Conservation (phyloP, 1,139 yeast species). For the Groenewaldozyma auringiensis region DNA sequence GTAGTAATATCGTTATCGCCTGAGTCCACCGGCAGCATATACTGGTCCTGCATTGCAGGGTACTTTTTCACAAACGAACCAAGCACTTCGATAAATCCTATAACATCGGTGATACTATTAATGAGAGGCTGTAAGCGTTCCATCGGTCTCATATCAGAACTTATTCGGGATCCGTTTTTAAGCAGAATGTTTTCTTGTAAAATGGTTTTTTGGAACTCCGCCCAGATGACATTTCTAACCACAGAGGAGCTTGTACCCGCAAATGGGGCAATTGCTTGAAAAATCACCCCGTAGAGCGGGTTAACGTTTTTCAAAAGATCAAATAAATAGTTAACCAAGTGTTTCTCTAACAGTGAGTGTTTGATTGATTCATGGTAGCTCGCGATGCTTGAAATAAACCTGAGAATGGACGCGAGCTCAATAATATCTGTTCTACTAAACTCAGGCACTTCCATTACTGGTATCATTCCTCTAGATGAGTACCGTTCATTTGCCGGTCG, state of each 20-base stretch:
- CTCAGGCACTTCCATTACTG: constrained; percentile 34
- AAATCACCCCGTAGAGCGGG: constrained; percentile 47
- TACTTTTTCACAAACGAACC: constrained; percentile 32
- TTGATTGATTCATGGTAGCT: constrained; percentile 37
- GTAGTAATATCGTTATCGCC: constrained; percentile 58
- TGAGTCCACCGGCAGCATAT: constrained; percentile 48
- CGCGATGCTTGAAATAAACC: constrained; percentile 45
- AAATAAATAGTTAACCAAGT: constrained; percentile 34
- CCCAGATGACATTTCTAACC: constrained; percentile 57
- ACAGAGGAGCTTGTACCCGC: constrained; percentile 37
- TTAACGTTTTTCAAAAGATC: constrained; percentile 44
- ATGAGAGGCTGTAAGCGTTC: neutral
- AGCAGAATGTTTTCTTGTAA: constrained; percentile 34
- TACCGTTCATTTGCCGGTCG: neutral
- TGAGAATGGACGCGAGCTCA: constrained; percentile 64
- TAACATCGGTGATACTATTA: constrained; percentile 21
- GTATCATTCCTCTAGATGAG: constrained; percentile 15
- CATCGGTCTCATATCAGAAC: neutral
- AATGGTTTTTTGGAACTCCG: constrained; percentile 63
- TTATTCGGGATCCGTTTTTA: constrained; percentile 3
- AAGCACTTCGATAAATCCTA: constrained; percentile 48
- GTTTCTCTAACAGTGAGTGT: constrained; percentile 30
- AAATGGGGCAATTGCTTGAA: constrained; percentile 47
- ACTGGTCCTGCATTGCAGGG: constrained; percentile 5
- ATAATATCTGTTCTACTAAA: constrained; percentile 78